These are phyloP conservation scores for Puccinia horiana DNA, from an alignment of 1,284 basidiomycete species.

Conservation along the genomic window DNA sequence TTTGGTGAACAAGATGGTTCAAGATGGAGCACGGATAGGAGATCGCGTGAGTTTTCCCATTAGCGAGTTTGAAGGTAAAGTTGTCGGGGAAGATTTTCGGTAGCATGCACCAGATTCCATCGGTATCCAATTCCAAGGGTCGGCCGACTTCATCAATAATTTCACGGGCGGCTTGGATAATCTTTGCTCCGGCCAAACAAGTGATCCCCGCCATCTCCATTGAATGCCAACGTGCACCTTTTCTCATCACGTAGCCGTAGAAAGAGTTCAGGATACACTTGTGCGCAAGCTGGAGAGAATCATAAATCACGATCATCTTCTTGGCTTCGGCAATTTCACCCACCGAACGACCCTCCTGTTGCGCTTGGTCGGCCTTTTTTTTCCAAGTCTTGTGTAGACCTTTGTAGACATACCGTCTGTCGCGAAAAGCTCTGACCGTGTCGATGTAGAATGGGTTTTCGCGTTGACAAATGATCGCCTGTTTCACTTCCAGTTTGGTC, in stretches of 20 bases:
- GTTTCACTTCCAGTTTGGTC: constrained; percentile 89
- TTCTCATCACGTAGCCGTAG: constrained; percentile 99
- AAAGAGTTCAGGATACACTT: constrained; percentile 99
- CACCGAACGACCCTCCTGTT: constrained; percentile 70
- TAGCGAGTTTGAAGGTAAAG: constrained; percentile 87
- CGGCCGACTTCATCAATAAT: constrained; percentile 92
- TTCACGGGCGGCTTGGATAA: constrained; percentile 99
- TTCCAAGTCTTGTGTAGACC: constrained; percentile 99
- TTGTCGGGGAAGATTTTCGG: constrained; percentile 97
- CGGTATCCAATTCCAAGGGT: constrained; percentile 95
- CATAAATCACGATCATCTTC: constrained; percentile 99
- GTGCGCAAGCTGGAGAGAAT: constrained; percentile 98
- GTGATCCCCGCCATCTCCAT: constrained; percentile 99
- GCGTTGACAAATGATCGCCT: constrained; percentile 93
- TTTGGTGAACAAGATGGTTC: constrained; percentile 92
- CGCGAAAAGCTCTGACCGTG: constrained; percentile 94
- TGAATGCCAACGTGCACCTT: constrained; percentile 98
- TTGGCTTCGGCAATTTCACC: constrained; percentile 93
- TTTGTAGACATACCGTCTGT: constrained; percentile 98
- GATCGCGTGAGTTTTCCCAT: constrained; percentile 83
- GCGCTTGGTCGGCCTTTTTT: constrained; percentile 85
- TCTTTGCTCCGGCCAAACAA: constrained; percentile 95
- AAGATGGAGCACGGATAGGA: constrained; percentile 99
- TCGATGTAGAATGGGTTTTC: constrained; percentile 99
- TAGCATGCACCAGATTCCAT: constrained; percentile 99